Base-by-base conservation (phyloP, 139 green algal genomes). In the Tetradesmus lagerheimii region DNA sequence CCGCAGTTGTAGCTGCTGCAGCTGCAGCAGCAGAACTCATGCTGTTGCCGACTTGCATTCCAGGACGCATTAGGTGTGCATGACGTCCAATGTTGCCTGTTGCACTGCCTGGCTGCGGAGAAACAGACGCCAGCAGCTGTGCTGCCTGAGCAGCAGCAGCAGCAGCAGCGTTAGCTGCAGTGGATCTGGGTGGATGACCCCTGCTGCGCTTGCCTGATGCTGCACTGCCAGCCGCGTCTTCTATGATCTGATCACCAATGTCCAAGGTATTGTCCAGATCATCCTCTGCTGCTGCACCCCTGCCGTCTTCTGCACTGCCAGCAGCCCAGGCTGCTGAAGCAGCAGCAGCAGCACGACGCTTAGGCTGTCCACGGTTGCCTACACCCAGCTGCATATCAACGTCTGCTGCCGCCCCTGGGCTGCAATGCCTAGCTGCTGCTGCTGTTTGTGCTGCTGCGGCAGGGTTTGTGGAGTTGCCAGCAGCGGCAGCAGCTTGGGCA, bases 121-220 rank as follows among this genome's bases (percentile, higher is more conserved):
- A 31, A 38, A 83, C 77, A 35, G 2, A 41, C 16, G 77, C 77
- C 77, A 83, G 77, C 35, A 83, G 38, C 77, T 71, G 57, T 31
- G 57, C 57, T 31, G 57, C 57, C 23, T 71, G n/a, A 31, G 57
- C 38, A 83, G 38, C 35, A 83, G 77, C 77, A 83, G 77, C 77
- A 83, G 77, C 79, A 85, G 79, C 79, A 66, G 79, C 39, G 31
- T 39, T 85, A 27, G 41, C 79, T 25, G 14, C 35, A 12, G 27
- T 16, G n/a, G 79, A 37, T 27, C 25, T 85, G 41, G 79, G 9
- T 23, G 29, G 18, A 18, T 11, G 39, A 27, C 34, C 18, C 79
- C 79, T 64, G 79, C 39, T 39, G 35, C 41, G 27, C 37, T 39
- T 67, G 39, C 9, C 41, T 37, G n/a, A n/a, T n/a, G n/a, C 16